phyloP scores from a whole-genome alignment of 768 basidiomycete genomes.

The Suillus tomentosus region DNA sequence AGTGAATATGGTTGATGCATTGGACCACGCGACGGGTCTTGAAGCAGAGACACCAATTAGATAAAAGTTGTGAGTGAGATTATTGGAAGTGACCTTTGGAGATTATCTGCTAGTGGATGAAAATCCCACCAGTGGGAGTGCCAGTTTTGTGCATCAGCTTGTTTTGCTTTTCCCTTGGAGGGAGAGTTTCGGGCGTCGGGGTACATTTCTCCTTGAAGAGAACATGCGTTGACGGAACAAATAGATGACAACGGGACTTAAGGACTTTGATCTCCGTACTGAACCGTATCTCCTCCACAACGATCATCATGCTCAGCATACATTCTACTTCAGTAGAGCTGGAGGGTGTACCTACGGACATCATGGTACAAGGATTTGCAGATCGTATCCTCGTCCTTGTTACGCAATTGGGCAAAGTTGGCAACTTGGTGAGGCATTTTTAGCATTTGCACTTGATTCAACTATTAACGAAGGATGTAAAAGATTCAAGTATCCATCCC shows the following conservation, averaged over 20 bases:
- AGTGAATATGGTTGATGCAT: slow-evolving; percentile 67
- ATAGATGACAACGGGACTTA: slow-evolving; percentile 6
- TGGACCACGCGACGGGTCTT: slow-evolving; percentile 75
- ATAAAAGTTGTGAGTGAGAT: background rate
- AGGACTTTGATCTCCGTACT: background rate
- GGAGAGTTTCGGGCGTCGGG: slow-evolving; percentile 36
- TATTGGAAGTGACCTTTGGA: slow-evolving; percentile 46
- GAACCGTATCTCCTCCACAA: background rate
- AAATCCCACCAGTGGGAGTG: slow-evolving; percentile 77
- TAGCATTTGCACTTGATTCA: slow-evolving; percentile 12
- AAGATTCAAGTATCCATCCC: slow-evolving; percentile 86
- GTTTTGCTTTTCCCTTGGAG: slow-evolving; percentile 56
- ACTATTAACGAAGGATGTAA: slow-evolving; percentile 1
- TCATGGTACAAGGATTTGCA: slow-evolving; percentile 75
- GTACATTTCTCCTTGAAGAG: slow-evolving; percentile 20
- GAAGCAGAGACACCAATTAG: background rate
- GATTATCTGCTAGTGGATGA: slow-evolving; percentile 58
- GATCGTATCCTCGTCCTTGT: slow-evolving; percentile 86
- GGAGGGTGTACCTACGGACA: slow-evolving; percentile 63
- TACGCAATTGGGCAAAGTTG: slow-evolving; percentile 90
- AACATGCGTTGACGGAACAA: slow-evolving; percentile 18
- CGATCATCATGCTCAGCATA: slow-evolving; percentile 25
- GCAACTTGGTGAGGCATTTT: slow-evolving; percentile 62
- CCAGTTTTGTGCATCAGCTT: slow-evolving; percentile 48
- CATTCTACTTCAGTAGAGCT: slow-evolving; percentile 52